A percentile compares a stretch with the other conserved stretches of the same genome.
Conservation (phyloP, 208 protist species). For the Leptomonas pyrrhocoris region DNA sequence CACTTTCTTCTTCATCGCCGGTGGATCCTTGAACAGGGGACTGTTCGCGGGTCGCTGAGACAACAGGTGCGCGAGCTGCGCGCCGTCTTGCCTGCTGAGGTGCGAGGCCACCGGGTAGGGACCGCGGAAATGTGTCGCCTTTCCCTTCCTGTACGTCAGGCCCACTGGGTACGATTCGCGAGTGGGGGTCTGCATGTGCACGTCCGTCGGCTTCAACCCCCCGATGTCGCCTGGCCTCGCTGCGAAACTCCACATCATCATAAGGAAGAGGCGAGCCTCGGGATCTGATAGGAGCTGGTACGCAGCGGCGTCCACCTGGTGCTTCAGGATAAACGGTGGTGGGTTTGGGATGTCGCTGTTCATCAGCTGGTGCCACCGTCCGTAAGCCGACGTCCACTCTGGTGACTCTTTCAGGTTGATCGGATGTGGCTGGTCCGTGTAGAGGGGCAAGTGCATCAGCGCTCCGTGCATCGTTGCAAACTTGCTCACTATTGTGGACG, state of each 20-base stretch:
- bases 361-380: not conserved
- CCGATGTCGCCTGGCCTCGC: not conserved
- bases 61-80: not conserved
- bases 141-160: not conserved
- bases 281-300: too few relatives aligned
- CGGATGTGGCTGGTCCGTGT: too few relatives aligned
- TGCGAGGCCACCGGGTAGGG: conserved; percentile 3
- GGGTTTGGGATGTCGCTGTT: not conserved
- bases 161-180: not conserved
- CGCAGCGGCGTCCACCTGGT: too few relatives aligned
- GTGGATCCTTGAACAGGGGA: not conserved
- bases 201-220: conserved; percentile 2
- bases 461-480: too few relatives aligned
- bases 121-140: conserved; percentile 12
- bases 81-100: not conserved
- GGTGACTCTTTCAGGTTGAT: too few relatives aligned
- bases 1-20: conserved; percentile 2
- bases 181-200: not conserved
- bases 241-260: conserved; percentile 1
- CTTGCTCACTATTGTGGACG: too few relatives aligned
- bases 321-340: too few relatives aligned
- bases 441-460: too few relatives aligned
- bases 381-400: not conserved
- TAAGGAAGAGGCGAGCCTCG: too few relatives aligned
- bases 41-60: not conserved